Evolutionary conservation across 495 filamentous ascomycete genomes (phyloP), one percentile per base, ranked within the genome.

Genomic region (Neurospora tetraspora): DNA sequence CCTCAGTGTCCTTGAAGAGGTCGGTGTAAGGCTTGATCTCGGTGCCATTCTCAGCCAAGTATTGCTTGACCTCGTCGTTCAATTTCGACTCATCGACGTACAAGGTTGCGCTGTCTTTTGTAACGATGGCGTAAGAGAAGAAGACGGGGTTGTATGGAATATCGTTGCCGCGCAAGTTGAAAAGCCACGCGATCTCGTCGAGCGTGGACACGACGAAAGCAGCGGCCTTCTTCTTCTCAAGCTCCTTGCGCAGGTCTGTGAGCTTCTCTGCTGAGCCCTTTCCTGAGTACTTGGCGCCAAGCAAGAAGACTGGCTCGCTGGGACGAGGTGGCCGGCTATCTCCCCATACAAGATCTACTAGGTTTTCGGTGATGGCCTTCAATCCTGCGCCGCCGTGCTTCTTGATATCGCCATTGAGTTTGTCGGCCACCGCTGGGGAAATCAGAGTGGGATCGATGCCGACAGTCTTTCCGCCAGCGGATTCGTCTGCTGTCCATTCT

Each of bases 71-170:
- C 71, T 93, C 91, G 8, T 86, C 78, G 11, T 81, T 89, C 23
- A 99, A 80, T 80, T 98, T 97, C 6, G 88, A 88, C 3, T 87
- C 86, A 75, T 98, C 90, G 69, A 98, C 85, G 77, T 98, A 99
- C 14, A 99, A 83, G 36, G 92, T 95, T 39, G 92, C 93, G 6
- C 89, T 85, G 9, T 90, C 91, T 4, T 91, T 89, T 5, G 96
- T 98, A 70, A 99, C 86, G 53, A 96, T 86, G 47, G 94, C 94
- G 79, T 98, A 99, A 36, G 96, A 96, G 84, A 98, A 98, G 85
- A 98, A 99, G 40, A 99, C 96, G 0, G 96, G 96, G 78, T 99
- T 99, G 83, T 97, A 99, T 3, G 93, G 92, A 77, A 99, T 99
- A 80, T 99, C 96, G 81, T 86, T 97, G 79, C 96, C 96, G 80